Evolutionary conservation across 2,329 filamentous ascomycete genomes (phyloP), one percentile per base, ranked within the genome.

Genomic region (Venturiaceae sp.): DNA sequence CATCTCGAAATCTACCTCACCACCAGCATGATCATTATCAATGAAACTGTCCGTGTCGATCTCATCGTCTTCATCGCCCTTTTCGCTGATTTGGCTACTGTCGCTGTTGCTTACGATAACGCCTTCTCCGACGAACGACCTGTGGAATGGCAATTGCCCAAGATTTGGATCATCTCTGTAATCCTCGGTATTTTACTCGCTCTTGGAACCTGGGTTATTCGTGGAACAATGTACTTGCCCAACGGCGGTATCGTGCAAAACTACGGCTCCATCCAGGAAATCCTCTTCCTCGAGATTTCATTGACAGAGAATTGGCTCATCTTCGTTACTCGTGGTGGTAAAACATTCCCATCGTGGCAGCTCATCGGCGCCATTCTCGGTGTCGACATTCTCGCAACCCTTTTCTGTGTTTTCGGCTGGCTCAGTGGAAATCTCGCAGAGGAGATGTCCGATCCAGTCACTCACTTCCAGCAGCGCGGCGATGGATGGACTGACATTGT

Each of bases 31-130:
- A 85, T 89, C 72, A 88, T 88, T 76, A 82, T 90, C 75, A 86
- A 88, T 77, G 86, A 90, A 77, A 88, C 85, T 62, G 81, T 90
- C 69, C 80, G 80, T 63, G 82, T 82, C 62, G 83, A 89, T 63
- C 81, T 90, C 46, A 85, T 90, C 67, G 87, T 90, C 72, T 90
- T 90, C 80, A 83, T 90, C 64, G 87, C 87, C 61, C 78, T 90
- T 30, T 90, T 90, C 74, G 87, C 87, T 65, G 87, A 90, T 80
- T 75, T 90, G 74, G 87, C 87, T 61, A 90, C 87, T 62, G 87
- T 90, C 64, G 87, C 87, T 61, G 83, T 90, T 60, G 87, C 87
- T 53, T 90, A 90, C 76, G 87, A 90, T 69, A 89, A 90, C 70
- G 87, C 87, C 52, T 84, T 88, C 75, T 88, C 84, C 66, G 87